Percentiles rank a stretch among this genome's conserved stretches.
Evolutionary conservation across 352 stramenopile species (phyloP).

Genomic region (Phytophthora pini): DNA sequence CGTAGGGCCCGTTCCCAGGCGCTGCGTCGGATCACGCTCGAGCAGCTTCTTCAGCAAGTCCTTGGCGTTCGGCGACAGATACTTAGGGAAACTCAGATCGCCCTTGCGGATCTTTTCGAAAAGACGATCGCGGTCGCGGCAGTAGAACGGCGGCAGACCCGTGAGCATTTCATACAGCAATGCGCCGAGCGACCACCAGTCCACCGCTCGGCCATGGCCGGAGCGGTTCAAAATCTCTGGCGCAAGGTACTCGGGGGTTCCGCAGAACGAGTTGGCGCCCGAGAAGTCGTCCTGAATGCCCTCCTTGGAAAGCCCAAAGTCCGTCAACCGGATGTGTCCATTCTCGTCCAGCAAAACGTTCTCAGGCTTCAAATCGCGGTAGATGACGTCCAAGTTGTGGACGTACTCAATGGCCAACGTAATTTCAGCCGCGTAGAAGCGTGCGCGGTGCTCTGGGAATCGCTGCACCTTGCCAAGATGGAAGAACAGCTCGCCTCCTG

Average conservation of each 20-base stretch:
- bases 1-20: conserved; percentile 92
- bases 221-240: conserved; percentile 98
- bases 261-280: conserved; percentile 97
- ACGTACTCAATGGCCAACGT: conserved; percentile 96
- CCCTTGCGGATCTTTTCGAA: conserved; percentile 98
- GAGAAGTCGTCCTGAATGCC: conserved; percentile 91
- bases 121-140: conserved; percentile 94
- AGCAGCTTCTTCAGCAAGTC: conserved; percentile 92
- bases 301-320: conserved; percentile 97
- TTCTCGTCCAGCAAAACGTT: conserved; percentile 97
- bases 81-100: conserved; percentile 96
- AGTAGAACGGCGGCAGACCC: conserved; percentile 93
- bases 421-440: conserved; percentile 98
- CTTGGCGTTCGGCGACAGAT: conserved; percentile 87
- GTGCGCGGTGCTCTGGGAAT: conserved; percentile 93
- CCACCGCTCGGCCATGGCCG: conserved; percentile 96
- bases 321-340: conserved; percentile 97
- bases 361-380: conserved; percentile 97
- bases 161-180: conserved; percentile 90
- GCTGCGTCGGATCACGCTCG: conserved; percentile 92
- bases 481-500: conserved; percentile 96
- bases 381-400: conserved; percentile 95
- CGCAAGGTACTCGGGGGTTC: conserved; percentile 99
- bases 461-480: conserved; percentile 93
- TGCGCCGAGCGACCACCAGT: conserved; percentile 97